These are phyloP conservation scores for Eutrema yunnanense DNA, from an alignment of 345 rosid genomes.

Conservation along the genomic window DNA sequence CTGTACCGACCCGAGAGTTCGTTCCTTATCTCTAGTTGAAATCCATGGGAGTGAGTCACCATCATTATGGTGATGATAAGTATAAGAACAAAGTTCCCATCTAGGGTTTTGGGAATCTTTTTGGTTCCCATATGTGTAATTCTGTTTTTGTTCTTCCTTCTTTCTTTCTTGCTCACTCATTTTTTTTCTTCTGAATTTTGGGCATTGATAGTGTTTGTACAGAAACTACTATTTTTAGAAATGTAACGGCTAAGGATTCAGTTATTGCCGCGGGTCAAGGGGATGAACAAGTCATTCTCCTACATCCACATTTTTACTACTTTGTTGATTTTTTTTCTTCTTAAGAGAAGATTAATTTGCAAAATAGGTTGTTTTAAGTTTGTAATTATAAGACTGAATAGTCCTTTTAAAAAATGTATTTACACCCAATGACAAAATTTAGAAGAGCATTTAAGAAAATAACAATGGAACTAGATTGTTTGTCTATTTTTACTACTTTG, in stretches of 20 bases:
- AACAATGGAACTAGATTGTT: neutral
- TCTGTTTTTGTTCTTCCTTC: neutral
- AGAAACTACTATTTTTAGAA: slow-evolving; percentile 15
- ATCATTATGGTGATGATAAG: slow-evolving; percentile 16
- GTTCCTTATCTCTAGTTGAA: slow-evolving; percentile 22
- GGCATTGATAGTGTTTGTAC: slow-evolving; percentile 6
- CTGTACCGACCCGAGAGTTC: slow-evolving; percentile 23
- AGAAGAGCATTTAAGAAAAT: neutral
- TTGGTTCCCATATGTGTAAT: slow-evolving; percentile 14
- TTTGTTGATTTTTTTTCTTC: neutral
- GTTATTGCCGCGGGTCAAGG: neutral
- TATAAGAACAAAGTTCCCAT: slow-evolving; percentile 7
- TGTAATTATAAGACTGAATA: neutral
- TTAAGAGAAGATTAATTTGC: neutral
- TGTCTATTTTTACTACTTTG: neutral
- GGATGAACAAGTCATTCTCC: slow-evolving; percentile 14
- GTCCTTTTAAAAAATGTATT: neutral
- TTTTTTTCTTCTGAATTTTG: neutral
- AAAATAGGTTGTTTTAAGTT: neutral
- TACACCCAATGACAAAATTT: neutral
- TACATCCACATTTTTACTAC: neutral
- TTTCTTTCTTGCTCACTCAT: neutral
- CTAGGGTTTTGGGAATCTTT: slow-evolving; percentile 5
- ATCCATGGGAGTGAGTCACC: slow-evolving; percentile 35
- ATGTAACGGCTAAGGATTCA: slow-evolving; percentile 6